Conservation (phyloP, 768 basidiomycete genomes). For the Leucosporidium scottii region DNA sequence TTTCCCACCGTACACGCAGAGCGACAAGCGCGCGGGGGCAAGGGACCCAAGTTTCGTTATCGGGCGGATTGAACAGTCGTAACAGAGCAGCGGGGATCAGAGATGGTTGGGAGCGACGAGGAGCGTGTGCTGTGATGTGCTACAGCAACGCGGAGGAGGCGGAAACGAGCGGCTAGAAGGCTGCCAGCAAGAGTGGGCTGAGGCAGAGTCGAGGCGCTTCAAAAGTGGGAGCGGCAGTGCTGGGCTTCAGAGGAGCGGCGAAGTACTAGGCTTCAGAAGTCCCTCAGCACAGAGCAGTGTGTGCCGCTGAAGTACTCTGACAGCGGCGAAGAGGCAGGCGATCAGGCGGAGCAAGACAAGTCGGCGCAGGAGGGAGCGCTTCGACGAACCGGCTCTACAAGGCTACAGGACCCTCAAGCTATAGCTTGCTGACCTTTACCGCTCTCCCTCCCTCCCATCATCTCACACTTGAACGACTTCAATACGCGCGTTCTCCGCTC, state of each 20-base stretch:
- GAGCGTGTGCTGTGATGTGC: neutral
- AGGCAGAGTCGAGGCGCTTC: too few relatives aligned
- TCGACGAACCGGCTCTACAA: neutral
- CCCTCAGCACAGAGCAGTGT: too few relatives aligned
- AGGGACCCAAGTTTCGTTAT: too few relatives aligned
- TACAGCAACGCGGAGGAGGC: neutral
- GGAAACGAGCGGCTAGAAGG: neutral
- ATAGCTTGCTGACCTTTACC: neutral
- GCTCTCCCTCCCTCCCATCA: neutral
- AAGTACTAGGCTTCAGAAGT: too few relatives aligned
- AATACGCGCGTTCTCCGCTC: neutral
- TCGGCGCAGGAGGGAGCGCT: too few relatives aligned
- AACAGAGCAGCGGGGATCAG: neutral
- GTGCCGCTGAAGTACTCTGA: too few relatives aligned
- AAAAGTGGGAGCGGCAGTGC: too few relatives aligned
- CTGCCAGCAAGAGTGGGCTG: too few relatives aligned
- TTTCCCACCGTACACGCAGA: neutral
- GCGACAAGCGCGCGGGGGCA: neutral
- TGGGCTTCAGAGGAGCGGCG: too few relatives aligned
- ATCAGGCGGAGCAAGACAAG: too few relatives aligned
- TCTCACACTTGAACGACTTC: neutral
- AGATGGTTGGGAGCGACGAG: neutral
- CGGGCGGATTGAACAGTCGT: neutral
- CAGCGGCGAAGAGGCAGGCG: too few relatives aligned
- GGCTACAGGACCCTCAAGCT: neutral